Evolutionary conservation across 2,329 filamentous ascomycete genomes (phyloP).

Genomic region (Fusarium zealandicum): DNA sequence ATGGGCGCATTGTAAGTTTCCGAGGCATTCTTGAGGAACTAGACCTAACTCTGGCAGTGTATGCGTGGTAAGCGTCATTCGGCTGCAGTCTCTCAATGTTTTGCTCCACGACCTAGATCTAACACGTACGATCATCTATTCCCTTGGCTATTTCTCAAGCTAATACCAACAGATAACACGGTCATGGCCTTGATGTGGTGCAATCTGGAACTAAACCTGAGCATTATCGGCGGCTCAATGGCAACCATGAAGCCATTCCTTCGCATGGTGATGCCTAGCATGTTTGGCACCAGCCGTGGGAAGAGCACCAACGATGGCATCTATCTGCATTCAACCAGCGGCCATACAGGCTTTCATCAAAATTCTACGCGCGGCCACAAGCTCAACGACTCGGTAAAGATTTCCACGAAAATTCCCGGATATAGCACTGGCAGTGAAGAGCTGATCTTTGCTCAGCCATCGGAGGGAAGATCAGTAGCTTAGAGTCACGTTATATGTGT

Average conservation of each 20-base stretch:
- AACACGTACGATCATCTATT: not conserved
- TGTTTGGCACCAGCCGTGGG: slow-evolving; percentile 9
- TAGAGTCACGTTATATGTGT: not conserved
- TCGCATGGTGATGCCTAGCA: slow-evolving; percentile 5
- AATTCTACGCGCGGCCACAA: not conserved
- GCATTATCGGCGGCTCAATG: slow-evolving; percentile 20
- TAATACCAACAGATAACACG: slow-evolving; percentile 16
- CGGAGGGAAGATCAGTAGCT: not conserved
- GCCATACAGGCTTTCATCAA: not conserved
- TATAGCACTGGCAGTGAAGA: slow-evolving; percentile 13
- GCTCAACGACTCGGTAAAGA: not conserved
- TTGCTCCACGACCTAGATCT: slow-evolving; percentile 11
- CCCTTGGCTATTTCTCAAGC: not conserved
- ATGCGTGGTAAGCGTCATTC: slow-evolving; percentile 10
- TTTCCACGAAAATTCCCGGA: not conserved
- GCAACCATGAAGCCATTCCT: slow-evolving; percentile 21
- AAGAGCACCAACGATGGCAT: slow-evolving; percentile 1
- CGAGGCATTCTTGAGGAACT: not conserved
- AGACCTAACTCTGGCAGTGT: slow-evolving; percentile 12
- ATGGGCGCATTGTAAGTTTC: slow-evolving; percentile 21
- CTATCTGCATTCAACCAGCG: slow-evolving; percentile 6
- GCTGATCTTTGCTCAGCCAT: slow-evolving; percentile 3
- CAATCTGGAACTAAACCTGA: slow-evolving; percentile 22
- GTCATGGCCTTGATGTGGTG: slow-evolving; percentile 22
- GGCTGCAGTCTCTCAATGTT: slow-evolving; percentile 13